These are phyloP conservation scores for Anacardium occidentale DNA, from an alignment of 345 rosid genomes.

Conservation along the genomic window DNA sequence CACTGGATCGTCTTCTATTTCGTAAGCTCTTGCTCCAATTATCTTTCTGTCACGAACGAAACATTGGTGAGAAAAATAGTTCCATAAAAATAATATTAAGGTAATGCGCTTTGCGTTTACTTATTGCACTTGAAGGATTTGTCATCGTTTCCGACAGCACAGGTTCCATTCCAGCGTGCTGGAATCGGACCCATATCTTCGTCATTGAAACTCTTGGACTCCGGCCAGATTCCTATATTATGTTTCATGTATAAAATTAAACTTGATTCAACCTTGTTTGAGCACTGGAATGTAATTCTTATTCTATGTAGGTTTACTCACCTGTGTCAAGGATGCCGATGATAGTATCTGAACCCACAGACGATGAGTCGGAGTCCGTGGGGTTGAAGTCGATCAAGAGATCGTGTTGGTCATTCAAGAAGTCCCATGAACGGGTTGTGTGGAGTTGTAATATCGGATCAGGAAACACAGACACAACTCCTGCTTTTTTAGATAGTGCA, in stretches of 20 bases:
- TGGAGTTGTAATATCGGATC: constrained; percentile 63
- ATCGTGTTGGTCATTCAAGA: constrained; percentile 61
- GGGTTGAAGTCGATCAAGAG: constrained; percentile 43
- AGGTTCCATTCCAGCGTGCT: constrained; percentile 70
- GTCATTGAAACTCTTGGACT: constrained; percentile 74
- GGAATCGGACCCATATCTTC: constrained; percentile 61
- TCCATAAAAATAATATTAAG: not conserved
- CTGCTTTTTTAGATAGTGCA: constrained; percentile 47
- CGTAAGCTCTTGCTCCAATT: constrained; percentile 77
- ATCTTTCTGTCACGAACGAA: constrained; percentile 51
- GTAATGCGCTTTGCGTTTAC: constrained; percentile 26
- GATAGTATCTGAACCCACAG: constrained; percentile 41
- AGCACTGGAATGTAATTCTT: not conserved
- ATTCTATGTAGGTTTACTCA: constrained; percentile 8
- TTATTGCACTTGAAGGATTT: constrained; percentile 63
- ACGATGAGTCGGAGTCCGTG: constrained; percentile 25
- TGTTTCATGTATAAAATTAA: not conserved
- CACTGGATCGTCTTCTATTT: constrained; percentile 17
- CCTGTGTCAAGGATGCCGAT: constrained; percentile 81
- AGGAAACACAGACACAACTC: constrained; percentile 71
- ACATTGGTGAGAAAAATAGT: too few species aligned
- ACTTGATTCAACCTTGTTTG: not conserved
- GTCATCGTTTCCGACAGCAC: constrained; percentile 45
- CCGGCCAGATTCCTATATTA: constrained; percentile 94
- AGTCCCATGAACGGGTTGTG: constrained; percentile 96